Base-by-base conservation (phyloP, 352 stramenopile genomes). In the Halophytophthora polymorphica region DNA sequence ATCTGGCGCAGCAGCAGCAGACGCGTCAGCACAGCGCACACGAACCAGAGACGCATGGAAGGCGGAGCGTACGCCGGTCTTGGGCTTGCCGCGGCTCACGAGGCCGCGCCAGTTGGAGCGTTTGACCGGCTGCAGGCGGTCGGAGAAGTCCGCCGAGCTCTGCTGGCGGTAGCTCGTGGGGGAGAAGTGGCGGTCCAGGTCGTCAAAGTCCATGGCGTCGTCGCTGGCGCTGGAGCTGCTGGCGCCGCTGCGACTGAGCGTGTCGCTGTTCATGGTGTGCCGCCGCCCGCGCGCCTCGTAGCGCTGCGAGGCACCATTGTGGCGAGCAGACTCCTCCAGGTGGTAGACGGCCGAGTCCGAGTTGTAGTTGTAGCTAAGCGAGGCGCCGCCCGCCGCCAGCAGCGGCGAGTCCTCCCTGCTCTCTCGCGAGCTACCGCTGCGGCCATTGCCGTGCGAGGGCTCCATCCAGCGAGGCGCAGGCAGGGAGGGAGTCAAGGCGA, bases 321-420 rank as follows among this genome's bases (percentile, higher is more conserved):
- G 35, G 13, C 47, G 58, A 31, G 64, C 62, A 5, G 63, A 57
- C 29, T 64, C 61, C 51, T 83, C 72, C 34, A 71, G 58, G 35
- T 86, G 67, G 54, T 89, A 87, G 37, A 91, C 72, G 37, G 76
- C 83, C 53, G 83, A 91, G 51, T 93, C 83, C 39, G 83, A 93
- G 70, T 93, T 93, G 64, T 93, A 93, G 54, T 93, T 88, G 6
- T n/a, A n/a, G n/a, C n/a, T n/a, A 42, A 88, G 70, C 53, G 77
- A 71, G 29, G 86, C 58, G 8, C 45, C 57, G 23, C 72, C 71
- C 0, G 58, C 28, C 37, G 67, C 62, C 22, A 92, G 66, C 54
- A 92, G 61, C 13, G 78, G 74, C 19, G 74, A 85, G 40, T 77
- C 69, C 15, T 58, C 49, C 23, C 48, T 56, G 33, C 42, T 53